Evolutionary conservation across 768 basidiomycete genomes (phyloP), one percentile per base, ranked within the genome.

Genomic region (Coprinopsis marcescibilis): DNA sequence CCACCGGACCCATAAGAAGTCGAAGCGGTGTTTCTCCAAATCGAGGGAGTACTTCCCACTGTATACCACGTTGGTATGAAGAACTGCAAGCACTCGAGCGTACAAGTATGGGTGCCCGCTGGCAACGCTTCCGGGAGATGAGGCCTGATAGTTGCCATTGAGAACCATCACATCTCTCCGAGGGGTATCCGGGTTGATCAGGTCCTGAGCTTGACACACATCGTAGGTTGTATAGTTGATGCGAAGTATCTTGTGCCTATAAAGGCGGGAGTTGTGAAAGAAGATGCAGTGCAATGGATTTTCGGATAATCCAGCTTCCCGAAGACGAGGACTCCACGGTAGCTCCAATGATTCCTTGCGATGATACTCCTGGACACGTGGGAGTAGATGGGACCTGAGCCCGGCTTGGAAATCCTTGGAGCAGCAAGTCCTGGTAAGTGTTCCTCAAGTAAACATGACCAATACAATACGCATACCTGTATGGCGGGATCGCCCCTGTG

Each of bases 41-140:
- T n/a, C 30, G 10, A 32, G 8, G 8, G 30, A 8, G n/a, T 32
- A 8, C 30, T n/a, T n/a, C n/a, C 30, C n/a, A n/a, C 30, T 8
- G n/a, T 32, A 32, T n/a, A 32, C 30, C 30, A n/a, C n/a, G 30
- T 50, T 41, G 11, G 56, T 51, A 34, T 59, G 56, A 35, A 48
- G 57, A 21, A 58, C 40, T 0, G 54, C 50, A 25, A 60, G 43
- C 10, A 60, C 54, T 11, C 40, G 29, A 5, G 54, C 54, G 50
- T 60, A 58, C 57, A 53, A 58, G 36, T 52, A 58, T 24, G 56
- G 51, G 19, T 57, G 51, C 1, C 39, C 26, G 14, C 26, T 48
- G 23, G 45, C 34, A n/a, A 15, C 40, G 48, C 1, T 3, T n/a
- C 10, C 30, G 8, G 10, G 30, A 32, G n/a, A 8, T n/a, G 10